Conservation (phyloP, 2,329 filamentous ascomycete genomes). For the Curvularia spicifera region DNA sequence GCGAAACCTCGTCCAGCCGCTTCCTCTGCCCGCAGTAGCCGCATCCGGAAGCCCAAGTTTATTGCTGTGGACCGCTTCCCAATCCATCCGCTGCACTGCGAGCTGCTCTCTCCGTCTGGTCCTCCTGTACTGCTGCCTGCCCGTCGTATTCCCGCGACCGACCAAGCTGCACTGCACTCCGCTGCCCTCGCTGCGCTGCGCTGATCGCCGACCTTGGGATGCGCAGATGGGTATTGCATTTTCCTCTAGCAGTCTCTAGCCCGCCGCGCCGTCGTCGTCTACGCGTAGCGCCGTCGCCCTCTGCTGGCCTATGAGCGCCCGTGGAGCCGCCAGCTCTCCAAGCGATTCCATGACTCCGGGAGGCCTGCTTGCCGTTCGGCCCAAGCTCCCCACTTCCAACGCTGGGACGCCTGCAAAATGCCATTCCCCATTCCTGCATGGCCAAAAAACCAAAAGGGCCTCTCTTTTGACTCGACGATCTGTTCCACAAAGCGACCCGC, state of each 20-base stretch:
- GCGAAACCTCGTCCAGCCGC: conserved; percentile 22
- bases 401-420: conserved; percentile 16
- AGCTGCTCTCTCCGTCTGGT: background rate
- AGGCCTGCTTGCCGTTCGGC: conserved; percentile 27
- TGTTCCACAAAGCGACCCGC: conserved; percentile 46
- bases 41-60: conserved; percentile 38
- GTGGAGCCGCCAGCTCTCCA: conserved; percentile 17
- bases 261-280: conserved; percentile 11
- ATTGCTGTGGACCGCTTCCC: conserved; percentile 35
- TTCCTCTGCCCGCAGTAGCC: conserved; percentile 47
- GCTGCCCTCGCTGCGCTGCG: conserved; percentile 14
- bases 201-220: conserved; percentile 33
- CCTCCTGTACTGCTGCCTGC: conserved; percentile 11
- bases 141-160: conserved; percentile 30
- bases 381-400: conserved; percentile 26
- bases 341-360: conserved; percentile 34
- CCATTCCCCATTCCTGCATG: conserved; percentile 21
- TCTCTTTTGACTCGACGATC: conserved; percentile 34
- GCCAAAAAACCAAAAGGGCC: conserved; percentile 25
- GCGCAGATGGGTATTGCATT: conserved; percentile 26
- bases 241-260: conserved; percentile 23
- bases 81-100: background rate
- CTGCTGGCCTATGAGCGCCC: conserved; percentile 15
- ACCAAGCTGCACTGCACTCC: conserved; percentile 5
- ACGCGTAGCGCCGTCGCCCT: conserved; percentile 20